Base-by-base conservation (phyloP, 2,329 filamentous ascomycete species). In the Teratosphaeriaceae sp. region DNA sequence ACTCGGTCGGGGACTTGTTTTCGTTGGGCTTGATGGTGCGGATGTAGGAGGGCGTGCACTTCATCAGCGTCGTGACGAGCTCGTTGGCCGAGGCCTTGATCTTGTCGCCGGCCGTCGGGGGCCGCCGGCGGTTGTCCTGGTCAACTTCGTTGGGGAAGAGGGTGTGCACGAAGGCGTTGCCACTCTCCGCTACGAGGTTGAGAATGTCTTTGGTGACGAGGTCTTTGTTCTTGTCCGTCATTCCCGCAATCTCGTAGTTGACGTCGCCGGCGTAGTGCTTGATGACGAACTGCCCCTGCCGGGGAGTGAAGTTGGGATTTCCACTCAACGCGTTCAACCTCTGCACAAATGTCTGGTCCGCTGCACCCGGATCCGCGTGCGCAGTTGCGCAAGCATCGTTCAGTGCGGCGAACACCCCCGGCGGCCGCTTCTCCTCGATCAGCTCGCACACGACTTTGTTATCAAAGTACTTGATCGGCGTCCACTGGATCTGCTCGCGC, bases 211-310 rank as follows among this genome's bases (percentile, higher is more conserved):
- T 98, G 46, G 97, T 73, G 34, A 98, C 74, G 66, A 94, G 88
- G 61, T 98, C 92, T 74, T 97, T 98, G 74, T 97, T 98, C 76
- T 98, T 98, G 66, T 98, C 92, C 1, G 92, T 98, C 73, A 98
- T 98, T 46, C 92, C 92, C 44, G 94, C 87, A 2, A 97, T 84
- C 1, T 85, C 86, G 65, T 98, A 98, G 52, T 81, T 82, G 54
- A 98, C 92, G 66, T 98, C 92, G 66, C 92, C 92, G 45, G 92
- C 92, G 63, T 98, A 98, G 68, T 98, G 92, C 73, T 96, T 97
- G 69, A 98, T 85, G 60, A 98, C 92, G 66, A 98, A 98, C 64
- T 87, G 92, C 40, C 90, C 90, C 67, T 97, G 90, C 30, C 92
- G 80, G 50, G 85, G 86, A 45, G 88, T 87, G 56, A 98, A 84